Percentiles rank a stretch among this genome's conserved stretches.
Conservation (phyloP, 2,329 filamentous ascomycete species). For the Microsporum ferrugineum region DNA sequence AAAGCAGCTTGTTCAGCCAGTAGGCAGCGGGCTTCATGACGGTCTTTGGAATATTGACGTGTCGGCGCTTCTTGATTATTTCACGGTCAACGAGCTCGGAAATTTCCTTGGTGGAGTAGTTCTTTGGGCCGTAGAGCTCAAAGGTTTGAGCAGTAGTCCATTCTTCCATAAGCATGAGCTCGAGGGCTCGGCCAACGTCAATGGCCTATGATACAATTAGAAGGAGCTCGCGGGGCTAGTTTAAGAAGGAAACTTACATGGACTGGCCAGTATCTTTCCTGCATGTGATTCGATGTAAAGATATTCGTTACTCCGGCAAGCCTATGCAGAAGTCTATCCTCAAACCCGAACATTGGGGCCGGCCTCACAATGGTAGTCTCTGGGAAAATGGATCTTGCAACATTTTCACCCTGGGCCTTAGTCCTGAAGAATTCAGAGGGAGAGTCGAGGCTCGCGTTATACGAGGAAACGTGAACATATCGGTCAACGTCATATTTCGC, state of each 20-base stretch:
- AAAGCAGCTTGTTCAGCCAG: slow-evolving; percentile 68
- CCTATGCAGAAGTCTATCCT: slow-evolving; percentile 80
- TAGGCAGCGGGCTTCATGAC: slow-evolving; percentile 64
- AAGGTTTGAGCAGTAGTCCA: slow-evolving; percentile 80
- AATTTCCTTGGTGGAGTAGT: slow-evolving; percentile 84
- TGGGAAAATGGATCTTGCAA: slow-evolving; percentile 80
- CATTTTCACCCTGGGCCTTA: slow-evolving; percentile 74
- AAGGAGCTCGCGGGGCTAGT: background rate
- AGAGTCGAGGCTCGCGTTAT: slow-evolving; percentile 73
- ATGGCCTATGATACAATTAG: slow-evolving; percentile 49
- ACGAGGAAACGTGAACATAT: slow-evolving; percentile 92
- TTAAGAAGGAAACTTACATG: slow-evolving; percentile 51
- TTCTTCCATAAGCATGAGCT: slow-evolving; percentile 84
- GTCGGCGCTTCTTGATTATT: slow-evolving; percentile 77
- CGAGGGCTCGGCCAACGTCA: slow-evolving; percentile 79
- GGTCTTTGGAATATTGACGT: slow-evolving; percentile 79
- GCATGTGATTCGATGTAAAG: slow-evolving; percentile 85
- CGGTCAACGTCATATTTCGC: slow-evolving; percentile 97
- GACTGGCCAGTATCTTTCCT: slow-evolving; percentile 80
- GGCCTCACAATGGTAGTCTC: slow-evolving; percentile 95
- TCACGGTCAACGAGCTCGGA: slow-evolving; percentile 79
- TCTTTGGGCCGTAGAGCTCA: slow-evolving; percentile 85
- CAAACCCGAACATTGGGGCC: slow-evolving; percentile 86
- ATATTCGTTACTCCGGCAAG: slow-evolving; percentile 71
- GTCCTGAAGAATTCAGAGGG: slow-evolving; percentile 81